Base-by-base conservation (phyloP, 2,329 filamentous ascomycete species). In the Aspergillus novofumigatus region DNA sequence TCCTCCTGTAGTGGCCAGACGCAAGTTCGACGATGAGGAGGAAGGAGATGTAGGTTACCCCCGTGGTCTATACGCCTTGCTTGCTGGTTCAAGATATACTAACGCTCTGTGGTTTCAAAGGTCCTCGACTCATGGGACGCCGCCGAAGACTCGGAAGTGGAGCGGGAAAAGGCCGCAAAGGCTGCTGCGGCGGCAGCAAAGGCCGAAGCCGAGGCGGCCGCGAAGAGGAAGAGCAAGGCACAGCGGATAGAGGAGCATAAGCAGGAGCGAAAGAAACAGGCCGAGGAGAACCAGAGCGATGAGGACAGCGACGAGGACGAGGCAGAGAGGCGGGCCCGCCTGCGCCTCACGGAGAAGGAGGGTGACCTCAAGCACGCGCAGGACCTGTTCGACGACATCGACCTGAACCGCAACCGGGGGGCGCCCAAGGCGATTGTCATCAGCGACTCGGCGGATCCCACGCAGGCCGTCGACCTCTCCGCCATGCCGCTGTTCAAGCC, bases 121-220 rank as follows among this genome's bases (percentile, higher is more conserved):
- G 91, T 97, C 56, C 85, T 97, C 70, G 94, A 99, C 59, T 93
- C 91, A 35, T 99, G 94, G 94, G 92, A 97, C 70, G 93, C 91
- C 57, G 92, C 90, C 66, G 94, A 97, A 71, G 94, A 99, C 79
- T 96, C 92, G 60, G 94, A 99, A 69, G 93, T 87, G 67, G 94
- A 99, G 81, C 90, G 92, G 69, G 92, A 97, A 77, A 99, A 97
- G 82, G 90, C 85, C 28, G 90, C 89, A 77, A 94, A 93, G 79
- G 91, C 87, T 52, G 88, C 83, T 5, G 92, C 91, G 71, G 89
- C 86, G 53, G 95, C 96, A 77, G 91, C 89, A 57, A 95, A 95
- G 77, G 92, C 91, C 28, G 91, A 92, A 0, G 92, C 90, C 48
- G 90, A 91, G 69, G 91, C 91, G 7, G 91, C 90, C 47, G 91